A percentile compares a stretch with the other conserved stretches of the same genome.
These are phyloP conservation scores for Linnemannia exigua DNA, from an alignment of 192 early-diverging fungal genomes.

Conservation along the genomic window DNA sequence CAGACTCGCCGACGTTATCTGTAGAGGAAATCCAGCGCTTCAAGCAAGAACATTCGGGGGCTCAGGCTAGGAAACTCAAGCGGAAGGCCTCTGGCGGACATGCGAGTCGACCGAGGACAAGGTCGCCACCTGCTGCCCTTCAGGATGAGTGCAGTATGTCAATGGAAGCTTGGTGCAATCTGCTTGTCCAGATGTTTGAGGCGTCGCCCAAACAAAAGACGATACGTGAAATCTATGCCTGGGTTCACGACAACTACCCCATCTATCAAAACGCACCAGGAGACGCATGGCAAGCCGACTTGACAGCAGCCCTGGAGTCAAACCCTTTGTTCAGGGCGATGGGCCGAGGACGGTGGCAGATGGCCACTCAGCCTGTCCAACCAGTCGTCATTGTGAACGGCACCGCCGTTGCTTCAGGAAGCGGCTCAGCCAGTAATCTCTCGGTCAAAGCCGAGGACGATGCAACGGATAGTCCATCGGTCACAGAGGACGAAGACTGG, in stretches of 20 bases:
- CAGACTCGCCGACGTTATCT: constrained; percentile 42
- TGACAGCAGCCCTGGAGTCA: constrained; percentile 55
- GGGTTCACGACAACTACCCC: constrained; percentile 59
- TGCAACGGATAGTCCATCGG: constrained; percentile 49
- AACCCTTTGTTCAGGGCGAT: constrained; percentile 57
- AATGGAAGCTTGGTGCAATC: constrained; percentile 57
- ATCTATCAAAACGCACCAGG: constrained; percentile 58
- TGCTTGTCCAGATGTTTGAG: constrained; percentile 59
- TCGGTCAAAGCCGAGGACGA: constrained; percentile 37
- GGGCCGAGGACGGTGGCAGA: constrained; percentile 60
- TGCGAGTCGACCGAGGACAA: constrained; percentile 36
- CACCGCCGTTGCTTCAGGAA: constrained; percentile 17
- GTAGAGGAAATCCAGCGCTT: constrained; percentile 52
- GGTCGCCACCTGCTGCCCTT: constrained; percentile 37
- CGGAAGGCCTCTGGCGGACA: constrained; percentile 43
- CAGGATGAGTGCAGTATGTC: constrained; percentile 58
- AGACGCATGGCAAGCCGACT: constrained; percentile 53
- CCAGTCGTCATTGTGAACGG: constrained; percentile 34
- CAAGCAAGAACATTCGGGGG: constrained; percentile 45
- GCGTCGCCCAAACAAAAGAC: constrained; percentile 61
- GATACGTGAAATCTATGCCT: constrained; percentile 57
- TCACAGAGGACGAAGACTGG: constrained; percentile 60
- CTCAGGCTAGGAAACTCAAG: constrained; percentile 34
- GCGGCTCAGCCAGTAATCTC: constrained; percentile 11
- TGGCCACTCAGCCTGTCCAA: constrained; percentile 46